Evolutionary conservation across 176 grass and related monocot genomes (phyloP).

Genomic region (Rhipidocladum racemiflorum): DNA sequence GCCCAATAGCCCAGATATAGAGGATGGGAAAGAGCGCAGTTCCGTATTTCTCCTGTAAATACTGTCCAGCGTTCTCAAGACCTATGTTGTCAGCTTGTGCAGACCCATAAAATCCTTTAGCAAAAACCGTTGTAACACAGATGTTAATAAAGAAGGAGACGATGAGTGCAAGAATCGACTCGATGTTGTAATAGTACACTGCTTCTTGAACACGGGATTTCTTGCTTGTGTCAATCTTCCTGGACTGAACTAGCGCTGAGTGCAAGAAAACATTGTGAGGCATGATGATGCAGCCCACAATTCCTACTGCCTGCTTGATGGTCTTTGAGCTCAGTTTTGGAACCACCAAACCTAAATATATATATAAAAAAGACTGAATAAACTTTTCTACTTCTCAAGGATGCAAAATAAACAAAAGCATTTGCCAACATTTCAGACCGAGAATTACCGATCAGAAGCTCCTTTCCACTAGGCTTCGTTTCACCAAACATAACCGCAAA

Average conservation of each 20-base stretch:
- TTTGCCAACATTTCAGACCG: neutral
- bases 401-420: constrained; percentile 13
- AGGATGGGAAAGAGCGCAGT: constrained; percentile 67
- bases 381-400: constrained; percentile 11
- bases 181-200: constrained; percentile 85
- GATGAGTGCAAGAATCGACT: constrained; percentile 70
- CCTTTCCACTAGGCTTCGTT: constrained; percentile 77
- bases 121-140: constrained; percentile 82
- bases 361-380: constrained; percentile 27
- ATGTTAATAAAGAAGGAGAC: constrained; percentile 92
- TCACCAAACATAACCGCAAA: constrained; percentile 96
- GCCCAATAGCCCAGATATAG: constrained; percentile 89
- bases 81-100: constrained; percentile 62
- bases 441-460: constrained; percentile 82
- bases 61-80: constrained; percentile 90
- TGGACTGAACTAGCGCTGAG: constrained; percentile 85
- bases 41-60: constrained; percentile 90
- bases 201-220: constrained; percentile 80
- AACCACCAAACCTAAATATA: constrained; percentile 64
- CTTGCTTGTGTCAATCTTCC: constrained; percentile 74
- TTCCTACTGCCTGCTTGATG: constrained; percentile 80
- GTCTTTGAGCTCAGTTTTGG: constrained; percentile 76
- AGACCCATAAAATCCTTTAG: constrained; percentile 86
- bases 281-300: constrained; percentile 95
- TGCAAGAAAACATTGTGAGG: constrained; percentile 92